phyloP scores from a whole-genome alignment of 257 asterid species.

The Rehmannia glutinosa region DNA sequence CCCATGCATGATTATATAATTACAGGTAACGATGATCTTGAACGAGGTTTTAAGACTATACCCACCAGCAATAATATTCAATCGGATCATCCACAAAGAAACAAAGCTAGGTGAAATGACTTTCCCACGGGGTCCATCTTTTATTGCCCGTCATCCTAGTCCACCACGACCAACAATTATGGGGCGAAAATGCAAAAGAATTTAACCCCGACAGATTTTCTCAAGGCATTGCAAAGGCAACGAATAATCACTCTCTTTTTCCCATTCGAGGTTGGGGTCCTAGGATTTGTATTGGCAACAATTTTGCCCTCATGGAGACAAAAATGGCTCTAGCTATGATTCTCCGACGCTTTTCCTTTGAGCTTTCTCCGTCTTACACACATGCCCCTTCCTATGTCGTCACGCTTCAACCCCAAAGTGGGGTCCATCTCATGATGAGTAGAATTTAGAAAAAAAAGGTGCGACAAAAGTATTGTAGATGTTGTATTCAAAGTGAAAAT shows the following conservation, averaged over 20 bases:
- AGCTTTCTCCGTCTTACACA: too few species aligned
- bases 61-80: slow-evolving; percentile 38
- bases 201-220: slow-evolving; percentile 55
- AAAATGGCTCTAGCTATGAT: slow-evolving; percentile 37
- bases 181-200: slow-evolving; percentile 49
- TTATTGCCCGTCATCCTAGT: slow-evolving; percentile 31
- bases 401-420: too few species aligned
- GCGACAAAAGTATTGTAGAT: too few species aligned
- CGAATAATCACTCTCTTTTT: slow-evolving; percentile 31
- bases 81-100: slow-evolving; percentile 24
- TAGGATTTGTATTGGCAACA: slow-evolving; percentile 41
- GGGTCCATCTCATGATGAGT: too few species aligned
- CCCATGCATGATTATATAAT: too few species aligned
- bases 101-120: slow-evolving; percentile 38
- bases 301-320: slow-evolving; percentile 44
- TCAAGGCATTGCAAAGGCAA: slow-evolving; percentile 42
- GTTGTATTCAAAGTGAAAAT: too few species aligned
- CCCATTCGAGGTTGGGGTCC: slow-evolving; percentile 55
- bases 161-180: slow-evolving; percentile 34
- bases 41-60: slow-evolving; percentile 50
- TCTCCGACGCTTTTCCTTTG: too few species aligned
- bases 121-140: slow-evolving; percentile 38
- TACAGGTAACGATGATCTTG: slow-evolving; percentile 49
- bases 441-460: too few species aligned
- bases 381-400: too few species aligned